Conservation (phyloP, 805 yeast genomes). For the Barnettozyma pratensis region DNA sequence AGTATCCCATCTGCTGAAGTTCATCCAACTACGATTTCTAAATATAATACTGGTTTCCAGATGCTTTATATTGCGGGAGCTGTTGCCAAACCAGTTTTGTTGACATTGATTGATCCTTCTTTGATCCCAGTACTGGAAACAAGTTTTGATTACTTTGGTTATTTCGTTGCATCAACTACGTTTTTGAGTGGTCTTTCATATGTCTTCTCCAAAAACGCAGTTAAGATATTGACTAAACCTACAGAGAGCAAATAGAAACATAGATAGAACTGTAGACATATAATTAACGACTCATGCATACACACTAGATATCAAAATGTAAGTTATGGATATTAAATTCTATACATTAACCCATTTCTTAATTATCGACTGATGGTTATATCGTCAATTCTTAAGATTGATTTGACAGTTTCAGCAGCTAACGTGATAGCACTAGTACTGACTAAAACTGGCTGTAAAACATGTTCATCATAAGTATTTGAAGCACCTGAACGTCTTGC, state of each 20-base stretch:
- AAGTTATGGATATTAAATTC: neutral
- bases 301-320: conserved; percentile 43
- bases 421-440: conserved; percentile 90
- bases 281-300: neutral
- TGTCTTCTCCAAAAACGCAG: conserved; percentile 63
- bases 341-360: neutral
- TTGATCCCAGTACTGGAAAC: conserved; percentile 20
- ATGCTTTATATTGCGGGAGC: conserved; percentile 78
- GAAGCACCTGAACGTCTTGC: conserved; percentile 92
- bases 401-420: conserved; percentile 95
- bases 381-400: conserved; percentile 94
- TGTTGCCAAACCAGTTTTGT: conserved; percentile 49
- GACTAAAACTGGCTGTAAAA: conserved; percentile 92
- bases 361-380: conserved; percentile 80
- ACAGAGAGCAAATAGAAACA: neutral
- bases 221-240: conserved; percentile 40
- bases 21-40: conserved; percentile 80
- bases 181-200: conserved; percentile 74
- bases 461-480: conserved; percentile 89
- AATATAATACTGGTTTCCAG: conserved; percentile 86
- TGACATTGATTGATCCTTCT: conserved; percentile 30
- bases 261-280: neutral
- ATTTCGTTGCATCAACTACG: conserved; percentile 65
- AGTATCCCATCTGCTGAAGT: conserved; percentile 80
- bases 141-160: conserved; percentile 37